phyloP scores from a whole-genome alignment of 1,284 basidiomycete species.

The Marasmius fiardii region DNA sequence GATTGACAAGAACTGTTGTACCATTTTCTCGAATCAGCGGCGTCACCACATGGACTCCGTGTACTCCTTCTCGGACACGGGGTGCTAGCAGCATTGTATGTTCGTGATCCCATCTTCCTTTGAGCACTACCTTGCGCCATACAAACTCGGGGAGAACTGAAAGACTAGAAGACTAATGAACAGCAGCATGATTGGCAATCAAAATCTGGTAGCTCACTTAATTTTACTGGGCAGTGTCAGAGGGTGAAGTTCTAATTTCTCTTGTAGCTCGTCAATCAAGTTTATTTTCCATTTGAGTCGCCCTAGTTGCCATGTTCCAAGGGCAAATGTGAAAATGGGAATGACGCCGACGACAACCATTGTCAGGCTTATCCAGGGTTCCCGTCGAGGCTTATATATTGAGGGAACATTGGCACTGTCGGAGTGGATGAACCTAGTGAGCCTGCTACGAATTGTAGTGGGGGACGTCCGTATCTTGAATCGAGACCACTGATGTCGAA shows the following conservation, averaged over 20 bases:
- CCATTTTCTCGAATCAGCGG: conserved; percentile 79
- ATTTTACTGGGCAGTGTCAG: conserved; percentile 80
- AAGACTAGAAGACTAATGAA: conserved; percentile 37
- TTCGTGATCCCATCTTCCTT: conserved; percentile 74
- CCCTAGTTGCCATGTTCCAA: conserved; percentile 93
- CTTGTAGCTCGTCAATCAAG: conserved; percentile 92
- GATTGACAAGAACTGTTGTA: conserved; percentile 84
- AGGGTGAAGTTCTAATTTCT: conserved; percentile 82
- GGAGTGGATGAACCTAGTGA: neutral
- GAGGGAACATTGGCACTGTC: conserved; percentile 30
- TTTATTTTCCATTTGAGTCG: conserved; percentile 94
- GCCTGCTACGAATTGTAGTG: neutral
- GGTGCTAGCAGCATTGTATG: conserved; percentile 85
- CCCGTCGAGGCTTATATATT: conserved; percentile 53
- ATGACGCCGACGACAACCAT: conserved; percentile 83
- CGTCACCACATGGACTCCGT: conserved; percentile 85
- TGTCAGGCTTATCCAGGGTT: conserved; percentile 65
- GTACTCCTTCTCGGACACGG: conserved; percentile 81
- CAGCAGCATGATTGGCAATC: conserved; percentile 18
- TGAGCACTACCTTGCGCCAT: conserved; percentile 81
- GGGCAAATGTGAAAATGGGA: conserved; percentile 87
- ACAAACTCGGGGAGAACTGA: conserved; percentile 81
- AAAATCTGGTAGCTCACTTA: conserved; percentile 60
- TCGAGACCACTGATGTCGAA: neutral
- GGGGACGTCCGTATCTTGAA: conserved; percentile 1